These are phyloP conservation scores for Jimgerdemannia flammicorona DNA, from an alignment of 192 early-diverging fungal species.

Conservation along the genomic window DNA sequence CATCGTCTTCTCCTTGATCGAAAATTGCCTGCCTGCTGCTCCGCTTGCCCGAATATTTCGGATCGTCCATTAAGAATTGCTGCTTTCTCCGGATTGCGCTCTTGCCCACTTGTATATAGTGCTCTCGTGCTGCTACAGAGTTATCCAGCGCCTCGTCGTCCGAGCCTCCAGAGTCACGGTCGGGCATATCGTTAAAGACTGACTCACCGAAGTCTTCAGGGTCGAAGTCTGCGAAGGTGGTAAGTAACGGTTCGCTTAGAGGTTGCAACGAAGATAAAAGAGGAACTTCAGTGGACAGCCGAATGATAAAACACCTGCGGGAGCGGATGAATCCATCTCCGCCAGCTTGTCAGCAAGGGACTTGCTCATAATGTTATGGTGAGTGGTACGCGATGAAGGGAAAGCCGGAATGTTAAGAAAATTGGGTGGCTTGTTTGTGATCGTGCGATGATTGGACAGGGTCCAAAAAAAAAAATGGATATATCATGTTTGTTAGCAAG, in stretches of 20 bases:
- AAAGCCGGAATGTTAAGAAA: background rate
- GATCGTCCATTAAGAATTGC: constrained; percentile 62
- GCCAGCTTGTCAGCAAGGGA: constrained; percentile 46
- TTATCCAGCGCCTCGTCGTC: constrained; percentile 43
- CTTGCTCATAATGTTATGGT: constrained; percentile 11
- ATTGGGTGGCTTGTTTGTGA: background rate
- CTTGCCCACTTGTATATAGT: constrained; percentile 71
- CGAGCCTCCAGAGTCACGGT: constrained; percentile 29
- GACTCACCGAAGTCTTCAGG: constrained; percentile 58
- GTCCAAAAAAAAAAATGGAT: background rate
- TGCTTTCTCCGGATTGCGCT: constrained; percentile 57
- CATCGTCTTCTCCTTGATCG: constrained; percentile 39
- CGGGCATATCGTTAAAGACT: constrained; percentile 5
- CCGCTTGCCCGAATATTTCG: constrained; percentile 67
- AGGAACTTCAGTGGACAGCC: background rate
- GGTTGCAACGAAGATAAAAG: background rate
- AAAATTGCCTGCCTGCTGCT: constrained; percentile 64
- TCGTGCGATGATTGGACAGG: no score
- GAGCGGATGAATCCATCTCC: constrained; percentile 49
- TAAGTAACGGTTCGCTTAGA: background rate
- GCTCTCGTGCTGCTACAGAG: constrained; percentile 51
- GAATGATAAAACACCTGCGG: constrained; percentile 34
- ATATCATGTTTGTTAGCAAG: background rate
- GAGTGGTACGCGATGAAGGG: background rate
- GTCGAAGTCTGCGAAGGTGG: constrained; percentile 56